These are phyloP conservation scores for Sporothrix brasiliensis DNA, from an alignment of 2,329 filamentous ascomycete genomes.

Conservation along the genomic window DNA sequence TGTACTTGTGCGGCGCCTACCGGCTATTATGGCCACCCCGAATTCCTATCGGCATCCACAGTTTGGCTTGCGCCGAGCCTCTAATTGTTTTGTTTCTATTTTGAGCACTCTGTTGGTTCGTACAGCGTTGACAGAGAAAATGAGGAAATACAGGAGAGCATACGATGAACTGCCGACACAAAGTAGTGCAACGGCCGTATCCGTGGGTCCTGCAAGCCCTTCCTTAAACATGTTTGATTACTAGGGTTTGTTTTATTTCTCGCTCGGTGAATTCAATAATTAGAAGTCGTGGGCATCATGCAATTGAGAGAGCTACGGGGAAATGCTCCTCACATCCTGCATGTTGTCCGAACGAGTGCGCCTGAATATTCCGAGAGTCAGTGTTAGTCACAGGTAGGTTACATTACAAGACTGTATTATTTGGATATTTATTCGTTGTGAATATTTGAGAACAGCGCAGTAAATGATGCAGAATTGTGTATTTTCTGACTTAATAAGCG, in stretches of 20 bases:
- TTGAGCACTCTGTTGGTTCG: background rate
- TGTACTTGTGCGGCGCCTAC: background rate
- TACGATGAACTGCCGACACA: too few species aligned
- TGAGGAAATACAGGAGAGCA: too few species aligned
- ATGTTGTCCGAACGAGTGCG: background rate
- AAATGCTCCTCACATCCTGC: background rate
- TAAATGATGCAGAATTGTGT: too few species aligned
- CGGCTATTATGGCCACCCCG: constrained; percentile 6
- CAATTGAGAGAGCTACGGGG: background rate
- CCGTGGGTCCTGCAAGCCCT: background rate
- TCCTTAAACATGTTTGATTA: background rate
- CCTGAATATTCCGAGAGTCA: background rate
- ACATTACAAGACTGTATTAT: too few species aligned
- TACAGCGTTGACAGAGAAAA: too few species aligned
- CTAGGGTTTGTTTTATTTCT: background rate
- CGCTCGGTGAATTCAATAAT: background rate
- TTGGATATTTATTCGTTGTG: too few species aligned
- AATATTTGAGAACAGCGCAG: too few species aligned
- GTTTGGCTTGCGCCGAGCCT: background rate
- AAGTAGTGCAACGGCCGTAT: background rate
- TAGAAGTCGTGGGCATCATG: background rate
- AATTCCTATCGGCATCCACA: background rate
- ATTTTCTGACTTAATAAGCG: too few species aligned
- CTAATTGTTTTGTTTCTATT: background rate
- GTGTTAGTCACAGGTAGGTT: background rate